A percentile compares a stretch with the other conserved stretches of the same genome.
Evolutionary conservation across 78 protist genomes (phyloP).

Genomic region (Pigoraptor vietnamica): DNA sequence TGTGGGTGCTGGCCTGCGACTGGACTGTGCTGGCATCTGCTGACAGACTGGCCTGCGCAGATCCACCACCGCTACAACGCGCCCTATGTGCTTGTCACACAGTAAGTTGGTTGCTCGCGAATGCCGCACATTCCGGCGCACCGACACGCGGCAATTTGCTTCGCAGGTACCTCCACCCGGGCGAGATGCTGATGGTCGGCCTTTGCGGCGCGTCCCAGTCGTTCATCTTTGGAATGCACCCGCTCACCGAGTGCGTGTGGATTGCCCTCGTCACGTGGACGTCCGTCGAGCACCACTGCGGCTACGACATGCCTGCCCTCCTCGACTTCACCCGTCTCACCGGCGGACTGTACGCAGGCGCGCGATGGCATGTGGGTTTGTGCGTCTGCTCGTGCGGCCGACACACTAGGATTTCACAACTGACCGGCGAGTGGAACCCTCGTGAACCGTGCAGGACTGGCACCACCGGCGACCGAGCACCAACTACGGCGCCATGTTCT

Average conservation of each 20-base stretch:
- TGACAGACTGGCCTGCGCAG: neutral
- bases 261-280: neutral
- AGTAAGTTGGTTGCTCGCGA: neutral
- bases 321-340: neutral
- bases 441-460: too few species aligned
- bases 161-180: neutral
- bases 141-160: neutral
- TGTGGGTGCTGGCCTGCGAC: neutral
- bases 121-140: too few species aligned
- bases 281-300: neutral
- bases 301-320: neutral
- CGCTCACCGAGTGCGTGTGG: neutral
- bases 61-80: neutral
- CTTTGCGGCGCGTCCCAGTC: neutral
- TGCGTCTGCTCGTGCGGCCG: too few species aligned
- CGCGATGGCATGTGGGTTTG: neutral
- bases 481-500: neutral
- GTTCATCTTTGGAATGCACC: neutral
- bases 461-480: neutral
- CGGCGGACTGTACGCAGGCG: neutral
- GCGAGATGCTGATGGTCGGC: neutral
- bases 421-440: too few species aligned
- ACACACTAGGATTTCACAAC: too few species aligned
- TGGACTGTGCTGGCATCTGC: too few species aligned
- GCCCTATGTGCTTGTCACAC: neutral